A percentile compares a stretch with the other conserved stretches of the same genome.
phyloP scores from a whole-genome alignment of 805 yeast species.

The Starmerella kuoi region DNA sequence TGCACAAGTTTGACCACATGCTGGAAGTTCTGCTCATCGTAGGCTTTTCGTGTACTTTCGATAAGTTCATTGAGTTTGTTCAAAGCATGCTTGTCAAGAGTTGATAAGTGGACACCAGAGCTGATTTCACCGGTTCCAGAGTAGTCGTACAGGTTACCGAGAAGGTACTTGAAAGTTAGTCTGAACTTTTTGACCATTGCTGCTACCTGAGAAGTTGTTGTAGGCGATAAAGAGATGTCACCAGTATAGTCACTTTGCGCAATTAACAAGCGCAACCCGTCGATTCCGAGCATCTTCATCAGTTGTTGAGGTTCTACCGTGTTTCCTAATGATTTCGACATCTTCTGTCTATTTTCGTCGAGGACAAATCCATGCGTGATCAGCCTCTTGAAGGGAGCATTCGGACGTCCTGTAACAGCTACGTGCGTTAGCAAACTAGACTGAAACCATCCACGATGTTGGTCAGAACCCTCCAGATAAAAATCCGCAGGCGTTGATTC shows the following conservation, averaged over 20 bases:
- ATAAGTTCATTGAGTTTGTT: slow-evolving; percentile 42
- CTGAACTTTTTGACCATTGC: slow-evolving; percentile 73
- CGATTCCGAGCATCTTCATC: slow-evolving; percentile 61
- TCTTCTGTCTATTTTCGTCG: slow-evolving; percentile 74
- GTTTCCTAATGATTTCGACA: slow-evolving; percentile 91
- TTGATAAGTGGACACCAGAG: slow-evolving; percentile 1
- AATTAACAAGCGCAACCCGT: slow-evolving; percentile 81
- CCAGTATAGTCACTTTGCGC: slow-evolving; percentile 78
- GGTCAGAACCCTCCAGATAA: slow-evolving; percentile 96
- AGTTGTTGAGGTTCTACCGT: slow-evolving; percentile 57
- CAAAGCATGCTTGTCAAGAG: slow-evolving; percentile 50
- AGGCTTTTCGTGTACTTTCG: slow-evolving; percentile 34
- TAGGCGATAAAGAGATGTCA: slow-evolving; percentile 66
- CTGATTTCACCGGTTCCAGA: slow-evolving; percentile 5
- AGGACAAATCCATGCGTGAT: slow-evolving; percentile 90
- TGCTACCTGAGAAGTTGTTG: slow-evolving; percentile 59
- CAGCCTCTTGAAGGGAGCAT: slow-evolving; percentile 59
- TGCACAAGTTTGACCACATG: slow-evolving; percentile 56
- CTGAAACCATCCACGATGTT: slow-evolving; percentile 99
- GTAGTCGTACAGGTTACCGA: slow-evolving; percentile 58
- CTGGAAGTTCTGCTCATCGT: slow-evolving; percentile 51
- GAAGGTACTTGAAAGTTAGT: slow-evolving; percentile 62
- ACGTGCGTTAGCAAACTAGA: slow-evolving; percentile 75
- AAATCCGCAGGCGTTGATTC: slow-evolving; percentile 41
- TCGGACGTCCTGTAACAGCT: slow-evolving; percentile 32